Conservation (phyloP, 768 basidiomycete genomes). For the Multifurca ochricompacta region DNA sequence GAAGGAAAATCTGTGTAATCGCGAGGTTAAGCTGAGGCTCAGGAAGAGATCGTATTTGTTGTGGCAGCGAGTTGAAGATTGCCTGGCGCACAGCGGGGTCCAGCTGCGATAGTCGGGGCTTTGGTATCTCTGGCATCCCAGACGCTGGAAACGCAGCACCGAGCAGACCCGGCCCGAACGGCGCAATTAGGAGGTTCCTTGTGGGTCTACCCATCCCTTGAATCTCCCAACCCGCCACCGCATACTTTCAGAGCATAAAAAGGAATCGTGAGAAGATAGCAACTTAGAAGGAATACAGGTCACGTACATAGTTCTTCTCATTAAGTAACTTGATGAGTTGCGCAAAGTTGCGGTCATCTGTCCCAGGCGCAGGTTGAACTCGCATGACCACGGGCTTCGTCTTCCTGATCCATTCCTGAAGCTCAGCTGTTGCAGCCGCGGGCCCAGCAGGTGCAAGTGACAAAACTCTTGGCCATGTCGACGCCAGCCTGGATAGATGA, state of each 20-base stretch:
- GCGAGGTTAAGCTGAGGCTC: constrained; percentile 1
- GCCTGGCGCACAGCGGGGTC: not conserved
- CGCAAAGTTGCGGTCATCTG: constrained; percentile 9
- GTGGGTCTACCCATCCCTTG: constrained; percentile 3
- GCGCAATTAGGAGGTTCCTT: constrained; percentile 17
- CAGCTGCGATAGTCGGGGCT: not conserved
- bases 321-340: constrained; percentile 14
- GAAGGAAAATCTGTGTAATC: constrained; percentile 3
- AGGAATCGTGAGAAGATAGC: not conserved
- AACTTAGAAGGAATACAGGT: not conserved
- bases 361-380: constrained; percentile 1
- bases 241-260: constrained; percentile 20
- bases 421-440: constrained; percentile 10
- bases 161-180: constrained; percentile 13
- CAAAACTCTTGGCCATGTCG: constrained; percentile 16
- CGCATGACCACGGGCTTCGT: constrained; percentile 8
- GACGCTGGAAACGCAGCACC: constrained; percentile 14
- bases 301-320: constrained; percentile 14
- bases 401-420: constrained; percentile 18
- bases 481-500: not conserved
- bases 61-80: constrained; percentile 6
- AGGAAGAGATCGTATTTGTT: not conserved
- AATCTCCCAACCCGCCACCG: constrained; percentile 17
- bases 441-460: constrained; percentile 10
- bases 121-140: constrained; percentile 18